Conservation (phyloP, 495 filamentous ascomycete species). For the Neurospora sp. region DNA sequence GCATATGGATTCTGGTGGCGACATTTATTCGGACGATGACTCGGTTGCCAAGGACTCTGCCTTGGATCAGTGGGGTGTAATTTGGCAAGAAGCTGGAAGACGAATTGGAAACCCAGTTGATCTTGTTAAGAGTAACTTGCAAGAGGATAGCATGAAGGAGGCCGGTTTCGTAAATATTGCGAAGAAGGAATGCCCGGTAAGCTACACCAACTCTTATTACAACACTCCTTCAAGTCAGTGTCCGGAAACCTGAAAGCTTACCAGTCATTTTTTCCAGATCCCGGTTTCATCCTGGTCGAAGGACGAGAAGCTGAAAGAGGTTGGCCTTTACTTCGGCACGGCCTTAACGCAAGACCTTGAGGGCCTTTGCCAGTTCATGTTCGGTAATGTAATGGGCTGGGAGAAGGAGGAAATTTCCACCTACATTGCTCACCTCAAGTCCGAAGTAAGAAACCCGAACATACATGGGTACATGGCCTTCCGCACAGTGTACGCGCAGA, state of each 20-base stretch:
- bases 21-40: not conserved
- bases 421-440: conserved; percentile 10
- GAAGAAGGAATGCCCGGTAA: not conserved
- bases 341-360: not conserved
- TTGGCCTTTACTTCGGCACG: not conserved
- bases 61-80: conserved; percentile 11
- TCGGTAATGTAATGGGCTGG: conserved; percentile 21
- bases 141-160: conserved; percentile 11
- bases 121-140: conserved; percentile 5
- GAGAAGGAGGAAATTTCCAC: conserved; percentile 6
- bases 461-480: conserved; percentile 6
- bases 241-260: not conserved
- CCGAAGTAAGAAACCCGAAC: conserved; percentile 9
- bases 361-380: conserved; percentile 14
- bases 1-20: not conserved
- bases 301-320: not conserved
- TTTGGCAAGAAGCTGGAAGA: conserved; percentile 16
- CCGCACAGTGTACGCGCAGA: conserved; percentile 21
- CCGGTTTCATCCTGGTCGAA: not conserved
- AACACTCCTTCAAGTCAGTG: not conserved
- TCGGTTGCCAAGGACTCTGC: not conserved
- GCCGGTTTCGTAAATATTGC: conserved; percentile 15
- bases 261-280: not conserved
- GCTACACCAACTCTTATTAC: not conserved
- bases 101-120: conserved; percentile 14